phyloP scores from a whole-genome alignment of 2,329 filamentous ascomycete species.

The Cadophora luteo-olivacea region DNA sequence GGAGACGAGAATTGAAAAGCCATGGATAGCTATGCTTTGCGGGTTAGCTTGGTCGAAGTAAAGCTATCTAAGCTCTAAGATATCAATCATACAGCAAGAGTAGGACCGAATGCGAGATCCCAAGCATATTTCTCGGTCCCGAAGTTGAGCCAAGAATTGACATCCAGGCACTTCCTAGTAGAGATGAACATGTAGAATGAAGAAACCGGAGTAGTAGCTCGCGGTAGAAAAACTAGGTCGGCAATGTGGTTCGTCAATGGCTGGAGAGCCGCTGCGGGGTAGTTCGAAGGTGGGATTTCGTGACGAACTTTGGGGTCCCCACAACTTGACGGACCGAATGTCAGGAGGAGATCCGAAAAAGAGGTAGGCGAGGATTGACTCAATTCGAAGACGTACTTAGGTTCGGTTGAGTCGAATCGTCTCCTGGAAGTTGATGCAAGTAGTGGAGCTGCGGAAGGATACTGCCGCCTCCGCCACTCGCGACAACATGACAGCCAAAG shows the following conservation, averaged over 20 bases:
- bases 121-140: constrained; percentile 5
- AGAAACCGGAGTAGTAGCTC: not conserved
- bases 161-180: constrained; percentile 4
- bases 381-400: not conserved
- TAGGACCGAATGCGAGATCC: not conserved
- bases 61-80: constrained; percentile 3
- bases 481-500: too few relatives aligned
- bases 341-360: not conserved
- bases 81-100: not conserved
- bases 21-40: not conserved
- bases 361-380: not conserved
- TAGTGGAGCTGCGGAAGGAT: not conserved
- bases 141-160: not conserved
- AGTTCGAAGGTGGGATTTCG: constrained; percentile 12
- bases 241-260: not conserved
- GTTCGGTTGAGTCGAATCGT: not conserved
- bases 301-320: not conserved
- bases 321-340: not conserved
- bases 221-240: not conserved
- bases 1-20: not conserved
- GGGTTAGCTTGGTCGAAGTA: not conserved
- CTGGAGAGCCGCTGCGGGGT: not conserved
- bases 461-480: not conserved
- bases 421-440: not conserved
- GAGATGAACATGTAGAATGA: not conserved